Evolutionary conservation across 345 rosid species (phyloP).

Genomic region (Cardamine chenopodiifolia): DNA sequence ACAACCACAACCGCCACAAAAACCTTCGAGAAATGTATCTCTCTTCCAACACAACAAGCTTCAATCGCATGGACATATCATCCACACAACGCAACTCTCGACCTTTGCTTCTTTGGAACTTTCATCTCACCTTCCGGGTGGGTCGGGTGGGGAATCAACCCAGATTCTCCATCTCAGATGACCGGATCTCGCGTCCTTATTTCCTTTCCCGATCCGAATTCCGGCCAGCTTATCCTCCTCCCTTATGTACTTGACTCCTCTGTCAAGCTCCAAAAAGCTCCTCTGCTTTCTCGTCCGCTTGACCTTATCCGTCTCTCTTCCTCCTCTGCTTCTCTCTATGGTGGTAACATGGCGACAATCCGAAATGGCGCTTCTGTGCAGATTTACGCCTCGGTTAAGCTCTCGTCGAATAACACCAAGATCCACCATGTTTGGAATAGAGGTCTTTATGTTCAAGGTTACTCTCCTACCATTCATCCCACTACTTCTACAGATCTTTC

Average conservation of each 20-base stretch:
- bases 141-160: slow-evolving; percentile 94
- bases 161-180: slow-evolving; percentile 65
- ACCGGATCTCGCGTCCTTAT: slow-evolving; percentile 78
- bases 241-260: slow-evolving; percentile 81
- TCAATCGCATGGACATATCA: slow-evolving; percentile 95
- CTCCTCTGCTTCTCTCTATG: slow-evolving; percentile 81
- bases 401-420: slow-evolving; percentile 61
- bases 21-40: slow-evolving; percentile 69
- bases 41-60: slow-evolving; percentile 92
- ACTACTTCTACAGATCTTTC: slow-evolving; percentile 82
- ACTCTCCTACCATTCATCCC: slow-evolving; percentile 96
- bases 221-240: slow-evolving; percentile 73
- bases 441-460: slow-evolving; percentile 95
- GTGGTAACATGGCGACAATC: slow-evolving; percentile 87
- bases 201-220: slow-evolving; percentile 90
- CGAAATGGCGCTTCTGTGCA: slow-evolving; percentile 80
- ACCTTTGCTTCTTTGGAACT: slow-evolving; percentile 86
- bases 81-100: slow-evolving; percentile 72
- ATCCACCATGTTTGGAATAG: slow-evolving; percentile 92
- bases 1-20: slow-evolving; percentile 57
- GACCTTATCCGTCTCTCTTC: slow-evolving; percentile 68
- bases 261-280: slow-evolving; percentile 81
- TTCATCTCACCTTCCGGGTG: slow-evolving; percentile 97
- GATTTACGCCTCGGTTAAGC: slow-evolving; percentile 69
- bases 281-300: slow-evolving; percentile 80